Evolutionary conservation across 495 filamentous ascomycete species (phyloP).

Genomic region (Aspergillus heteromorphus): DNA sequence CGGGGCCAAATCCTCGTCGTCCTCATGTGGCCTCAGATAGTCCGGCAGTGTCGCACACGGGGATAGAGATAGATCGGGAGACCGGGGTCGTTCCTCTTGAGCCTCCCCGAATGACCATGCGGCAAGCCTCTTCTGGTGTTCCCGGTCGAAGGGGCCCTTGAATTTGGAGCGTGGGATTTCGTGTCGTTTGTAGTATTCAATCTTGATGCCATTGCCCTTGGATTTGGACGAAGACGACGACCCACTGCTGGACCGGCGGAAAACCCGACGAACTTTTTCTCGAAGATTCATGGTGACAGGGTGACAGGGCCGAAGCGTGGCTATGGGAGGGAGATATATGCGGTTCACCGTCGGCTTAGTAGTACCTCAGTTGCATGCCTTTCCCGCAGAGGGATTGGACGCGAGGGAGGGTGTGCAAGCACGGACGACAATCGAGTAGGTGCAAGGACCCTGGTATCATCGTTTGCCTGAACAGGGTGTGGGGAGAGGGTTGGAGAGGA

Average conservation of each 20-base stretch:
- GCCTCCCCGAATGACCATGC: conserved; percentile 45
- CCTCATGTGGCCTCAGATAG: conserved; percentile 11
- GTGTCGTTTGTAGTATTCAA: conserved; percentile 47
- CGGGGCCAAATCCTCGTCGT: conserved; percentile 22
- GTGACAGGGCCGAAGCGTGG: background rate
- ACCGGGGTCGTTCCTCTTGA: conserved; percentile 31
- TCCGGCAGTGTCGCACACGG: conserved; percentile 34
- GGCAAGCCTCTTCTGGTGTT: conserved; percentile 45
- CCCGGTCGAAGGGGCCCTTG: conserved; percentile 45
- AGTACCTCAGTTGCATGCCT: conserved; percentile 28
- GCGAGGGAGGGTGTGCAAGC: conserved; percentile 34
- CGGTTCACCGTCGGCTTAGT: conserved; percentile 7
- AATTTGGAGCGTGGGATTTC: conserved; percentile 51
- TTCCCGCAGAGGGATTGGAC: conserved; percentile 33
- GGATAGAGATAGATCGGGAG: conserved; percentile 33
- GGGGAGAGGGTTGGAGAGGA: conserved; percentile 6
- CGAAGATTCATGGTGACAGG: conserved; percentile 39
- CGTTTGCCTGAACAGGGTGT: conserved; percentile 19
- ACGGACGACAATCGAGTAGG: conserved; percentile 19
- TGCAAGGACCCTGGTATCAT: conserved; percentile 23
- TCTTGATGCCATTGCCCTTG: conserved; percentile 35
- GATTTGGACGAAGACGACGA: conserved; percentile 17
- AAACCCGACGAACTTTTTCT: conserved; percentile 36
- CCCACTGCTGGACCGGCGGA: conserved; percentile 26
- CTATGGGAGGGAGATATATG: conserved; percentile 5